Conservation (phyloP, 106 monocot species). For the Dioscorea dumetorum region DNA sequence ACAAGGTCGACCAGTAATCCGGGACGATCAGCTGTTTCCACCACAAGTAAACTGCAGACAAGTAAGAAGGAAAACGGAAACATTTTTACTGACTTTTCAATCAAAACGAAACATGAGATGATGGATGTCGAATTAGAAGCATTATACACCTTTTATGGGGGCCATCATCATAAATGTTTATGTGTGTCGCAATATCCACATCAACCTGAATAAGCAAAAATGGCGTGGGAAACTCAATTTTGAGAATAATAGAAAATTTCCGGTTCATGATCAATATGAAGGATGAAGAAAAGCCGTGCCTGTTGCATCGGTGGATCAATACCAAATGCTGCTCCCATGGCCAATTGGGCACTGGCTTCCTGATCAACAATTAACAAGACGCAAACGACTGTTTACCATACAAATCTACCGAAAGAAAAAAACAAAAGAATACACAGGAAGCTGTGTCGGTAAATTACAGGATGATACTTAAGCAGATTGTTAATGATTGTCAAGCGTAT, state of each 20-base stretch:
- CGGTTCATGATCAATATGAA: neutral
- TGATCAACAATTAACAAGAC: conserved; percentile 17
- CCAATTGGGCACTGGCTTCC: conserved; percentile 89
- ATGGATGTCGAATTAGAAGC: too few relatives aligned
- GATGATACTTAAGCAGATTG: conserved; percentile 85
- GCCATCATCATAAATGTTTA: conserved; percentile 74
- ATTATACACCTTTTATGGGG: conserved; percentile 55
- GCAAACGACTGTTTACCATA: neutral
- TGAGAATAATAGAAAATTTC: too few relatives aligned
- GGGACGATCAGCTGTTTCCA: conserved; percentile 83
- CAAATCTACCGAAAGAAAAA: neutral
- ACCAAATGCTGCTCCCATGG: conserved; percentile 92
- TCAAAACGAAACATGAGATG: too few relatives aligned
- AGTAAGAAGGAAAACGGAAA: neutral
- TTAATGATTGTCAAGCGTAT: conserved; percentile 95
- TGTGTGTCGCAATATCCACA: conserved; percentile 89
- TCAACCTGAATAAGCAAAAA: conserved; percentile 43
- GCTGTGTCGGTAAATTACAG: conserved; percentile 34
- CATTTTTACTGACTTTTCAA: too few relatives aligned
- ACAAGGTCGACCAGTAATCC: conserved; percentile 92
- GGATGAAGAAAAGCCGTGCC: conserved; percentile 7
- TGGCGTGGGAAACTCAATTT: neutral
- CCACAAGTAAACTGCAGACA: conserved; percentile 64
- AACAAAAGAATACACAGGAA: neutral
- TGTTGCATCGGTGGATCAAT: conserved; percentile 43